Evolutionary conservation across 306 rosid species (phyloP).

Genomic region (Malus domestica): ASM211411v1 NC_041799.1:3640501-3641000

Average conservation of each 20-base stretch:
- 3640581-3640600: background rate
- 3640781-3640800: conserved; percentile 66
- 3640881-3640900: background rate
- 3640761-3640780: conserved; percentile 15
- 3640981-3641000: background rate
- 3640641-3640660: background rate
- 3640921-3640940: background rate
- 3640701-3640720: background rate
- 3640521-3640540: background rate
- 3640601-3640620: background rate
- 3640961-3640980: background rate
- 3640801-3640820: conserved; percentile 50
- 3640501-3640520: background rate
- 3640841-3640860: conserved; percentile 83
- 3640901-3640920: background rate
- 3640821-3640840: conserved; percentile 77
- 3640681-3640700: background rate
- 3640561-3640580: background rate
- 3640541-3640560: background rate
- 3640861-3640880: conserved; percentile 20
- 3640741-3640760: conserved; percentile 4
- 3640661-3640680: background rate
- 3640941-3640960: background rate
- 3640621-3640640: background rate
- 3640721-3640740: background rate